Base-by-base conservation (phyloP, 371 early-diverging fungal species). In the Capillidium heterosporum region DNA sequence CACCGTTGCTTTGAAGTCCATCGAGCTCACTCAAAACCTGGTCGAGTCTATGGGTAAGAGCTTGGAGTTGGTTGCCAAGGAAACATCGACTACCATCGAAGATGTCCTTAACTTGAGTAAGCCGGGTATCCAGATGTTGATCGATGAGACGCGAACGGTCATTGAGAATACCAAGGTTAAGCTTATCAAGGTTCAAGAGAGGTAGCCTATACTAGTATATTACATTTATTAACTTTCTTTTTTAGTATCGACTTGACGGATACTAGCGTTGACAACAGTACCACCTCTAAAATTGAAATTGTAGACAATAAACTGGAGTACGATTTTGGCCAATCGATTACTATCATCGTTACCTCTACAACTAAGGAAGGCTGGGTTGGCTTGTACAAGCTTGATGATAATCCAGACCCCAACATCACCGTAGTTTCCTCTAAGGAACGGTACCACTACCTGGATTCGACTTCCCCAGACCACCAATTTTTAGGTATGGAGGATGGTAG, bases 341-440 rank as follows among this genome's bases (percentile, higher is more conserved):
- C 74, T 76, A 1, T 90, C 85, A 0, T 86, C 79, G 19, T 68
- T 64, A 57, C 75, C 76, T 56, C 79, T 80, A 63, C 72, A 84
- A 42, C 56, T n/a, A 71, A 21, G 11, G 11, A 75, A 49, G 94
- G 93, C 67, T 94, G 96, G 95, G 82, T 95, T 60, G 96, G 93
- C 29, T 68, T 93, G 1, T 95, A 91, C 67, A 75, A 76, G 32
- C 77, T 87, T 0, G 75, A 73, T 0, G 72, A 78, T 23, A 91
- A 91, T 66, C 72, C 78, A 40, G 73, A 76, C 32, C 62, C 66
- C n/a, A 76, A 72, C 31, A 65, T 88, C 32, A 90, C 96, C 26
- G 86, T 78, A 10, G 66, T 75, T 2, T 70, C 76, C 24, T 85
- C 86, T n/a, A 73, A 78, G 53, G 83, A 84, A 4, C 68, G 77